Base-by-base conservation (phyloP, 805 yeast genomes). In the Clavispora fructus region DNA sequence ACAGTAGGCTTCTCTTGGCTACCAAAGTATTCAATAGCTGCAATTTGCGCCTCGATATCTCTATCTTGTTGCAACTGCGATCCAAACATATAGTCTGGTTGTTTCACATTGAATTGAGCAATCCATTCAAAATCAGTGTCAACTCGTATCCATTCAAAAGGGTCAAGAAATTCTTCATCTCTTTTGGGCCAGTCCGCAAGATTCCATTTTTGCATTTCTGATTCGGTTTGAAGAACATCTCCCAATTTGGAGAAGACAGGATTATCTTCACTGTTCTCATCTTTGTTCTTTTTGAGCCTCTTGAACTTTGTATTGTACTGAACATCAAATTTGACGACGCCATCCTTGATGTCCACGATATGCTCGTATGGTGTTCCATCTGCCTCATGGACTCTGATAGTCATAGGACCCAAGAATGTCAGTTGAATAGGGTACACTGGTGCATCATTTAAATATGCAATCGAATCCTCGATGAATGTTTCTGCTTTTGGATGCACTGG, bases 341-440 rank as follows among this genome's bases (percentile, higher is more conserved):
- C 78, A 39, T 92, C 97, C 56, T 89, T 87, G 43, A 94, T 70
- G 53, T 89, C 95, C 19, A 94, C 96, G 41, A 94, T 92, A 62
- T 94, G 99, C 59, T 94, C 99, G 60, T 94, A 94, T 0, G 99
- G 99, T 0, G 98, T 89, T 8, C 99, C 99, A 64, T 94, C 98
- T 0, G 97, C 95, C 60, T 94, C 99, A 61, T 94, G 99, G 32
- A 94, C 91, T 58, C 99, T 74, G 32, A 94, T 87, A 0, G 99
- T 94, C 87, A 94, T 88, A 0, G 98, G 97, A 0, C 99, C 99
- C 0, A 87, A 78, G 59, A 91, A 88, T 2, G 83, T 76, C n/a
- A 67, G 62, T 38, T 74, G 82, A 0, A 70, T 62, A 7, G 69
- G 70, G 40, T 54, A 62, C 0, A 56, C 41, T 6, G 69, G 71